Evolutionary conservation across 2,329 filamentous ascomycete genomes (phyloP).

Genomic region (Aureobasidium sp.): DNA sequence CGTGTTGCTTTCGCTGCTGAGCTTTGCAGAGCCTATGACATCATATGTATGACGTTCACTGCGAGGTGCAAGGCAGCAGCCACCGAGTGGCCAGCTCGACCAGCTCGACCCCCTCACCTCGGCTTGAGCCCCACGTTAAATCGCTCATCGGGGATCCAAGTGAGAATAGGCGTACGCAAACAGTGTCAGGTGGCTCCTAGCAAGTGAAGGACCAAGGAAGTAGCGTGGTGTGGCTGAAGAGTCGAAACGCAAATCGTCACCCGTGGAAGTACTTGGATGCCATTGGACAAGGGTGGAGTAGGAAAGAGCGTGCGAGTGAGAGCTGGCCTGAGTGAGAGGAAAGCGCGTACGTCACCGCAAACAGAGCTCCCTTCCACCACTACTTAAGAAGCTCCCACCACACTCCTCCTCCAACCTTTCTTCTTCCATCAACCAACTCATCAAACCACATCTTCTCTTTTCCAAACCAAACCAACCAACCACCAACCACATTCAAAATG

Average conservation of each 20-base stretch:
- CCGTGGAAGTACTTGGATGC: neutral
- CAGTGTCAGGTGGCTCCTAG: constrained; percentile 6
- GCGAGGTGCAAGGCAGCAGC: neutral
- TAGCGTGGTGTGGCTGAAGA: constrained; percentile 5
- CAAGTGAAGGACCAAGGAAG: constrained; percentile 1
- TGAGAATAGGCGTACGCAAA: constrained; percentile 3
- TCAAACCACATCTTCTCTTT: constrained; percentile 9
- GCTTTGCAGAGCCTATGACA: neutral
- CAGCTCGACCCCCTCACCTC: constrained; percentile 4
- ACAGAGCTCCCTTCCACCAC: neutral
- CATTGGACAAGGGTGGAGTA: neutral
- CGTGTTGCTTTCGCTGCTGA: neutral
- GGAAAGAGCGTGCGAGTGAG: neutral
- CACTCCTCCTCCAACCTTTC: neutral
- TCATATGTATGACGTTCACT: neutral
- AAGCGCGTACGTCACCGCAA: neutral
- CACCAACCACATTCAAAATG: constrained; percentile 27
- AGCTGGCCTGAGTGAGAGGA: neutral
- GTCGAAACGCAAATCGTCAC: neutral
- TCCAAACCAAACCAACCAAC: constrained; percentile 16
- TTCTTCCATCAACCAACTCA: constrained; percentile 5
- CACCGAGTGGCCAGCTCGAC: neutral
- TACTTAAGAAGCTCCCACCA: constrained; percentile 8
- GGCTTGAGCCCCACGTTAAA: constrained; percentile 7
- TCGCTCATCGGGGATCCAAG: neutral